Evolutionary conservation across 345 rosid genomes (phyloP), one percentile per base, ranked within the genome.

Genomic region (Citropsis articulata): DNA sequence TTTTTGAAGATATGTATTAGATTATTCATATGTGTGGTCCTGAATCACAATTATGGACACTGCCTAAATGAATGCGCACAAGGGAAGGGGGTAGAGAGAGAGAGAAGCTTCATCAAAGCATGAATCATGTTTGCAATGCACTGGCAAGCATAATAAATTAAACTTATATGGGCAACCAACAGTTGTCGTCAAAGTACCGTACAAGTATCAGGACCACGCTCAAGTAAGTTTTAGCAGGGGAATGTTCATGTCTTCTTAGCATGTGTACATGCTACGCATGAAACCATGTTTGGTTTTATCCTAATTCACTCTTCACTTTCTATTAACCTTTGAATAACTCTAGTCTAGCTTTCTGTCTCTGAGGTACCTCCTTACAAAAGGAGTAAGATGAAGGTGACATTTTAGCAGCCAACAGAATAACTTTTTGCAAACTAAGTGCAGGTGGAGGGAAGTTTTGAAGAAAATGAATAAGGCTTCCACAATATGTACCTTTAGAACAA

Each of bases 401-500:
- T 64, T 63, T 63, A 1, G 24, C 40, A 31, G 40, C 68, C 68
- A 64, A 36, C 9, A 6, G 5, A 31, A 18, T 22, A 30, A 36
- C 68, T 31, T 30, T 10, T 64, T 64, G 2, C 38, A 30, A 18
- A 21, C 19, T 4, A 64, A 31, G 40, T 31, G 24, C 18, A 31
- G 40, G 45, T 19, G 42, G 3, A 66, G 45, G 13, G 40, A 5
- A 24, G 28, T 0, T 38, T 35, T 13, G 1, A 25, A 0, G 19
- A 25, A 30, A 21, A n/a, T 21, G 18, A 28, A 56, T 53, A 36
- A 10, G 31, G 48, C 48, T 6, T 57, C 2, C 16, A 33, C 9
- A 63, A 7, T 19, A 27, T 30, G 25, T 73, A 90, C 99, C 99
- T 94, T 94, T 56, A 91, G 81, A 84, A 91, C 99, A 79, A 96